Base-by-base conservation (phyloP, 805 yeast species). In the Hanseniaspora osmophila region DNA sequence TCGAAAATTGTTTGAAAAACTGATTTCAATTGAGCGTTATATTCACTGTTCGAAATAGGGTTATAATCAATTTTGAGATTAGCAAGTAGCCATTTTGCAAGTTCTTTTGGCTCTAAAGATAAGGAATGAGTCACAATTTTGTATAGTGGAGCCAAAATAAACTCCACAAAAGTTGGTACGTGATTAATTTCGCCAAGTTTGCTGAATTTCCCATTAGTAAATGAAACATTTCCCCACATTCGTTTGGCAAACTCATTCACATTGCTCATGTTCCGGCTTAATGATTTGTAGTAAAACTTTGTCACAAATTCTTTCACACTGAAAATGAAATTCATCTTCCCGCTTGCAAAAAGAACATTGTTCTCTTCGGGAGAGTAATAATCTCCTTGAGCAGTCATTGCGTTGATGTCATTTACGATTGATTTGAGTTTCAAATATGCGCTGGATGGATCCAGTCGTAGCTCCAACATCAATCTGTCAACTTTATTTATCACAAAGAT, bases 381-480 rank as follows among this genome's bases (percentile, higher is more conserved):
- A 42, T 57, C 64, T 18, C 62, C 61, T 2, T 63, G 60, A 9
- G 55, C 50, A 4, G 84, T 66, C 47, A 62, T 71, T 0, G 62
- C 58, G 57, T 87, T 86, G n/a, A 87, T 64, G 35, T 77, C 77
- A 41, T 78, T 81, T 16, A 88, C 65, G 1, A 71, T 63, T 49
- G 71, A 68, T 46, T 74, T 64, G 29, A 92, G 52, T 56, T 92
- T 88, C 54, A 73, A 69, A 56, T 77, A 84, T 0, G 87, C 74
- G 51, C 85, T 95, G 2, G 62, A 52, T 2, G 86, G 85, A 0
- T 95, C 84, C 3, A 90, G 64, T 50, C 76, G 72, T 38, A 88
- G 63, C 51, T 92, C 98, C 39, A 88, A 56, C 0, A 90, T 70
- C n/a, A 92, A 65, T 48, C 96, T 64, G 59, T 92, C 99, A 9